Evolutionary conservation across 2,329 filamentous ascomycete species (phyloP).

Genomic region (Aspergillus cejpii): DNA sequence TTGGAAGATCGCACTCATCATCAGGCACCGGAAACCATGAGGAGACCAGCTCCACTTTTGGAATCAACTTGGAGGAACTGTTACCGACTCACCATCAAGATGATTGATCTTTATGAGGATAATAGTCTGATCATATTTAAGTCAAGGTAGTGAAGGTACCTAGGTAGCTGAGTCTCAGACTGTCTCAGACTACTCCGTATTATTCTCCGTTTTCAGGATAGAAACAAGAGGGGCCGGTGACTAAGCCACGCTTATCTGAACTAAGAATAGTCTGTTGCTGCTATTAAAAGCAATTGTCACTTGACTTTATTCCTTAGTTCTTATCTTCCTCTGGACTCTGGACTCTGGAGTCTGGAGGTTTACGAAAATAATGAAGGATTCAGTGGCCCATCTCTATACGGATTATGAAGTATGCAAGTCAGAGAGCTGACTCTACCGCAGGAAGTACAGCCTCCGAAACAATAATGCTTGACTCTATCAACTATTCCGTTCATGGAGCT

Average conservation of each 20-base stretch:
- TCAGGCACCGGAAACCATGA: slow-evolving; percentile 22
- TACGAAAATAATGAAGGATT: too few relatives aligned
- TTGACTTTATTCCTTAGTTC: too few relatives aligned
- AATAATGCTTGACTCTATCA: too few relatives aligned
- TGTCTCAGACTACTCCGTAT: neutral
- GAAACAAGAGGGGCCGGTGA: neutral
- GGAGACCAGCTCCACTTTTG: slow-evolving; percentile 23
- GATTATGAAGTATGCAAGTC: too few relatives aligned
- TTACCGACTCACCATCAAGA: slow-evolving; percentile 7
- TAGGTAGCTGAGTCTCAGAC: neutral
- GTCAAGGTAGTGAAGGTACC: neutral
- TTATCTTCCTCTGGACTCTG: too few relatives aligned
- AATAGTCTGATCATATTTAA: neutral
- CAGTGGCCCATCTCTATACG: too few relatives aligned
- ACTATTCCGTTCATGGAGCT: too few relatives aligned
- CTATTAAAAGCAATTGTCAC: neutral
- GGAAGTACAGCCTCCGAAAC: too few relatives aligned
- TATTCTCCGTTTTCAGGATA: neutral
- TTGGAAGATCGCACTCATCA: slow-evolving; percentile 33
- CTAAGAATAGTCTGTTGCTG: neutral
- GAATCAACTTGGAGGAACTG: slow-evolving; percentile 6
- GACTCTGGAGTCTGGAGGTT: too few relatives aligned
- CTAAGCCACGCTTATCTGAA: slow-evolving; percentile 1
- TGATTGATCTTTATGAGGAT: neutral
- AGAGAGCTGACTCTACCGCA: too few relatives aligned